phyloP scores from a whole-genome alignment of 106 monocot genomes.

The Alisma plantagoaquatica region DNA sequence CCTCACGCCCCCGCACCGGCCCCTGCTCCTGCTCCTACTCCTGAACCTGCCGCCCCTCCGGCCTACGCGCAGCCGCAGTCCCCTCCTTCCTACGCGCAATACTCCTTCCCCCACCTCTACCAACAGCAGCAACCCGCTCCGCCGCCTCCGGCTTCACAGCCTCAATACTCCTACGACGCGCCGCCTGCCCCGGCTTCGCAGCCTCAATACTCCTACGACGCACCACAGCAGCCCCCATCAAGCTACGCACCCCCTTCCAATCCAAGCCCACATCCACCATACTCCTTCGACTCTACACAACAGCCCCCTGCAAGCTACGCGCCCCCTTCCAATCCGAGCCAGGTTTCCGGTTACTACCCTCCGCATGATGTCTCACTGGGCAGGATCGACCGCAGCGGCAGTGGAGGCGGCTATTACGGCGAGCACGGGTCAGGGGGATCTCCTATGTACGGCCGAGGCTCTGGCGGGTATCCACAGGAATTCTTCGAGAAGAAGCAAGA shows the following conservation, averaged over 20 bases:
- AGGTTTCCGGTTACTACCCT: constrained; percentile 19
- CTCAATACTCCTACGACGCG: too few species aligned
- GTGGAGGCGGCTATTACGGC: constrained; percentile 7
- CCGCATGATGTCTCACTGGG: constrained; percentile 25
- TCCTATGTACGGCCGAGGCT: too few species aligned
- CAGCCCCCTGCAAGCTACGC: constrained; percentile 10
- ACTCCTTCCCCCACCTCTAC: constrained; percentile 4
- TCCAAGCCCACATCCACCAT: constrained; percentile 17
- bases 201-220: constrained; percentile 11
- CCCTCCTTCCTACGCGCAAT: constrained; percentile 8
- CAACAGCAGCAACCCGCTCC: constrained; percentile 22
- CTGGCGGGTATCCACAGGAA: constrained; percentile 13
- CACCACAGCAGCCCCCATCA: constrained; percentile 9
- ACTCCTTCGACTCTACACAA: constrained; percentile 11
- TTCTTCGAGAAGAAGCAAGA: constrained; percentile 15
- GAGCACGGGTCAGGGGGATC: too few species aligned
- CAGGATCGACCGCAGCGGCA: constrained; percentile 14
- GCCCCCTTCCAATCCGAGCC: constrained; percentile 2
- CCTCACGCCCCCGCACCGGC: too few species aligned
- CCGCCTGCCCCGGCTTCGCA: constrained; percentile 3
- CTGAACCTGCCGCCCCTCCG: constrained; percentile 17
- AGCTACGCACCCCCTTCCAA: too few species aligned
- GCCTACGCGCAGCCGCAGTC: constrained; percentile 18
- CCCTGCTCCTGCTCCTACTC: too few species aligned
- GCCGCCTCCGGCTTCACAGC: constrained; percentile 1